A percentile compares a stretch with the other conserved stretches of the same genome.
These are phyloP conservation scores for Paramyrothecium sp. DNA, from an alignment of 2,329 filamentous ascomycete species.

Conservation along the genomic window DNA sequence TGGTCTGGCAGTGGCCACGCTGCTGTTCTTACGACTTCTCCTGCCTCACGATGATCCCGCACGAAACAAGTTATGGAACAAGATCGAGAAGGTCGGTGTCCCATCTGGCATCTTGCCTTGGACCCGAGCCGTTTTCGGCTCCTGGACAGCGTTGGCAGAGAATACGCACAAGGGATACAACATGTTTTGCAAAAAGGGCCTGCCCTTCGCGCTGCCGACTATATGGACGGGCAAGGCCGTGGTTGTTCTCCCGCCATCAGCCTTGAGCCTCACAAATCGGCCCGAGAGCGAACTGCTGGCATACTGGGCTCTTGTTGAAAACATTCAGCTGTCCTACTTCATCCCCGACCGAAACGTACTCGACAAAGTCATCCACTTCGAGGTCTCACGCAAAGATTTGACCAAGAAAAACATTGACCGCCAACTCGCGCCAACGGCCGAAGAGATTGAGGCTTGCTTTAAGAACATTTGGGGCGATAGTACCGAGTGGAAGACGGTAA, in stretches of 20 bases:
- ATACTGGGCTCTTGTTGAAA: not conserved
- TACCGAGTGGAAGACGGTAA: not conserved
- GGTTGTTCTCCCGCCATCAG: not conserved
- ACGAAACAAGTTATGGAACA: not conserved
- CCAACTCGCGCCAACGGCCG: not conserved
- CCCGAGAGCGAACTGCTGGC: not conserved
- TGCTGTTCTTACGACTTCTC: not conserved
- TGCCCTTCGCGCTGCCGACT: not conserved
- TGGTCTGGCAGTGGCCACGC: not conserved
- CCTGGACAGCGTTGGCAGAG: not conserved
- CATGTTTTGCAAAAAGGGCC: not conserved
- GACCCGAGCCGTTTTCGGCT: not conserved
- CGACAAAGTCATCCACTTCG: conserved; percentile 2
- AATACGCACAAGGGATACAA: not conserved
- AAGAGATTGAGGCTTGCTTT: not conserved
- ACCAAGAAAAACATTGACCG: not conserved
- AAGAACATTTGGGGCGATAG: not conserved
- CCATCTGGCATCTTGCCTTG: not conserved
- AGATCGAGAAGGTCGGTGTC: not conserved
- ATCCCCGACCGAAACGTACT: not conserved
- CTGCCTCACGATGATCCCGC: not conserved
- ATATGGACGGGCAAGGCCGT: not conserved
- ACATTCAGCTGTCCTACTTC: not conserved
- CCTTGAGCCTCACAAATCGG: not conserved
- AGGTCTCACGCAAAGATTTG: not conserved